These are phyloP conservation scores for Hysterium pulicare DNA, from an alignment of 2,329 filamentous ascomycete species.

Conservation along the genomic window DNA sequence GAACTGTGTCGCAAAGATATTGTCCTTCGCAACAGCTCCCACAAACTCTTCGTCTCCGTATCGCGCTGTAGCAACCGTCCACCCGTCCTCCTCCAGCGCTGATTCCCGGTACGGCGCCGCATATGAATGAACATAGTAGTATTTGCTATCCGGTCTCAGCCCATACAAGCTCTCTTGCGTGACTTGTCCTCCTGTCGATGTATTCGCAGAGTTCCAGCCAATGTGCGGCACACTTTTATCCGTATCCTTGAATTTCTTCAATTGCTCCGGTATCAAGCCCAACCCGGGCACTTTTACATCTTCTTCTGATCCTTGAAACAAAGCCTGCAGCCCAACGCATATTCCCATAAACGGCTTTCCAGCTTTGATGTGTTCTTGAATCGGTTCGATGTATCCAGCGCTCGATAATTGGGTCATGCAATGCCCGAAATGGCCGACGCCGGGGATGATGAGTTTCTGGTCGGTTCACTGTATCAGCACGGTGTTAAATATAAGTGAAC, in stretches of 20 bases:
- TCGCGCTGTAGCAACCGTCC: slow-evolving; percentile 84
- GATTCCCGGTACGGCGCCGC: slow-evolving; percentile 72
- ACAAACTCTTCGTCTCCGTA: slow-evolving; percentile 91
- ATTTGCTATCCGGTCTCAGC: slow-evolving; percentile 77
- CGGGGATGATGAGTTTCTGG: slow-evolving; percentile 89
- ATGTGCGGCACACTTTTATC: slow-evolving; percentile 96
- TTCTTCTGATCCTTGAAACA: slow-evolving; percentile 85
- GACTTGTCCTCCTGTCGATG: slow-evolving; percentile 43
- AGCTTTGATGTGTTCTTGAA: slow-evolving; percentile 75
- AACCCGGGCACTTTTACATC: slow-evolving; percentile 69
- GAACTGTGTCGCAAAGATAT: slow-evolving; percentile 90
- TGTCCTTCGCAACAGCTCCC: slow-evolving; percentile 80
- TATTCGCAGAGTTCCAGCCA: slow-evolving; percentile 91
- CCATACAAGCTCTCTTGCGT: slow-evolving; percentile 66
- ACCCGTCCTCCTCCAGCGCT: slow-evolving; percentile 75
- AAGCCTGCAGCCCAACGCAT: slow-evolving; percentile 87
- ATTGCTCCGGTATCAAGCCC: slow-evolving; percentile 65
- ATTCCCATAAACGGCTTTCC: slow-evolving; percentile 99
- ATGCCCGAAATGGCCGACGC: slow-evolving; percentile 96
- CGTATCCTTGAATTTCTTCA: slow-evolving; percentile 72
- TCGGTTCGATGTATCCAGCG: slow-evolving; percentile 79
- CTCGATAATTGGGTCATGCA: slow-evolving; percentile 80
- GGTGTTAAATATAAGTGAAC: too few relatives aligned
- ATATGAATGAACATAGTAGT: slow-evolving; percentile 98
- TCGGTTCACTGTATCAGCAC: slow-evolving; percentile 29